Conservation (phyloP, 768 basidiomycete species). For the Trametes punicea region DNA sequence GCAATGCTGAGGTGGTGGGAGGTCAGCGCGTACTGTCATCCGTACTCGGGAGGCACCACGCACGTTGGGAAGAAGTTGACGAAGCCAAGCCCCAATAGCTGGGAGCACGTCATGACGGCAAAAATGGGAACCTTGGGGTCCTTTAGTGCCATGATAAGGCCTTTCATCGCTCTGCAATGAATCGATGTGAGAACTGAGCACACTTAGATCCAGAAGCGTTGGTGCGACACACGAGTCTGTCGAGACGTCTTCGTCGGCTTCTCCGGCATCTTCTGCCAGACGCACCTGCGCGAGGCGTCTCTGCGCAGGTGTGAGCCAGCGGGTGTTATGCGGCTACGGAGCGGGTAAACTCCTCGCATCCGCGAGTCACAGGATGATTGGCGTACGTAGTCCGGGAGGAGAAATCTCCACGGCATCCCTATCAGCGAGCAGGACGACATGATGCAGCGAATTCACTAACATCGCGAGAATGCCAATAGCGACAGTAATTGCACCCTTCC, state of each 20-base stretch:
- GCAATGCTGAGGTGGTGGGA: conserved; percentile 28
- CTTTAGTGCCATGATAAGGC: conserved; percentile 53
- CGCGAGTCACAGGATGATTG: background rate
- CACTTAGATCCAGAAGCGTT: background rate
- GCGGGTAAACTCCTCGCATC: background rate
- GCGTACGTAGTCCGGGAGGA: conserved; percentile 57
- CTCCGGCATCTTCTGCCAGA: conserved; percentile 64
- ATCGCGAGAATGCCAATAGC: conserved; percentile 51
- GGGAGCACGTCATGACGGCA: conserved; percentile 47
- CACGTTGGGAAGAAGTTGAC: conserved; percentile 58
- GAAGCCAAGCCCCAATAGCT: conserved; percentile 55
- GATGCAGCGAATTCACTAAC: conserved; percentile 31
- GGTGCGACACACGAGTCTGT: conserved; percentile 50
- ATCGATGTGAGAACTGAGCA: background rate
- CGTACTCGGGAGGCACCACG: conserved; percentile 12
- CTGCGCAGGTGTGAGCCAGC: conserved; percentile 51
- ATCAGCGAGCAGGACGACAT: background rate
- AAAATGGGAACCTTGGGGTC: conserved; percentile 56
- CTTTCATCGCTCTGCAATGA: conserved; percentile 41
- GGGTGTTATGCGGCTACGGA: conserved; percentile 55
- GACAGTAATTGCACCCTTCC: conserved; percentile 62
- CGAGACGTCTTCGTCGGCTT: conserved; percentile 58
- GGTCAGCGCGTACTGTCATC: background rate
- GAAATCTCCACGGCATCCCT: conserved; percentile 35
- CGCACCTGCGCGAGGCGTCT: conserved; percentile 60